Conservation (phyloP, 345 rosid genomes). For the Noccaea caerulescens region DNA sequence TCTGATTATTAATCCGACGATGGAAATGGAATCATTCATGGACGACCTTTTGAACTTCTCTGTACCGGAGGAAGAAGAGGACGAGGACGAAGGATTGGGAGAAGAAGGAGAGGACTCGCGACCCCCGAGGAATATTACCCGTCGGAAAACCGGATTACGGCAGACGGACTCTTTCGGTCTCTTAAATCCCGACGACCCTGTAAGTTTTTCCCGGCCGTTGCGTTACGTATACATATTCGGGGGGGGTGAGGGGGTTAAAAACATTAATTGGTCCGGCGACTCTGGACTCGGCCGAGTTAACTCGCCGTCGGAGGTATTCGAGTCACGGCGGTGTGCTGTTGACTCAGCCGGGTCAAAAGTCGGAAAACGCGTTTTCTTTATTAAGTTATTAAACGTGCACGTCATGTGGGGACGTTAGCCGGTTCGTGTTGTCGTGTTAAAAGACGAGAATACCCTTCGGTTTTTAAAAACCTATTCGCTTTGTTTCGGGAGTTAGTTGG, state of each 20-base stretch:
- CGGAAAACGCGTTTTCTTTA: conserved; percentile 44
- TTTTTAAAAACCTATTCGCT: neutral
- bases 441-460: conserved; percentile 48
- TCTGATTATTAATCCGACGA: conserved; percentile 5
- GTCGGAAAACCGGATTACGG: conserved; percentile 41
- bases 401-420: conserved; percentile 41
- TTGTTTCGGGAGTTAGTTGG: neutral
- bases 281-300: conserved; percentile 41
- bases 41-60: conserved; percentile 48
- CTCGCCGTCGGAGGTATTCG: conserved; percentile 30
- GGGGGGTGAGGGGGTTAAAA: neutral
- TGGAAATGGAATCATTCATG: conserved; percentile 46
- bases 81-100: neutral
- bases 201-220: conserved; percentile 22
- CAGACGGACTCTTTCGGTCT: conserved; percentile 39
- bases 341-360: conserved; percentile 45
- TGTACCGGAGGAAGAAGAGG: conserved; percentile 40
- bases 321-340: conserved; percentile 35
- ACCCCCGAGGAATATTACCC: conserved; percentile 32
- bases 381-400: conserved; percentile 31
- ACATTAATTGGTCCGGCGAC: conserved; percentile 15
- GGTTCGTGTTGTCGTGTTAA: neutral
- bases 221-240: conserved; percentile 11
- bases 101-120: neutral
- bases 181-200: conserved; percentile 37